phyloP scores from a whole-genome alignment of 1,284 basidiomycete genomes.

The Trametes hirsuta region DNA sequence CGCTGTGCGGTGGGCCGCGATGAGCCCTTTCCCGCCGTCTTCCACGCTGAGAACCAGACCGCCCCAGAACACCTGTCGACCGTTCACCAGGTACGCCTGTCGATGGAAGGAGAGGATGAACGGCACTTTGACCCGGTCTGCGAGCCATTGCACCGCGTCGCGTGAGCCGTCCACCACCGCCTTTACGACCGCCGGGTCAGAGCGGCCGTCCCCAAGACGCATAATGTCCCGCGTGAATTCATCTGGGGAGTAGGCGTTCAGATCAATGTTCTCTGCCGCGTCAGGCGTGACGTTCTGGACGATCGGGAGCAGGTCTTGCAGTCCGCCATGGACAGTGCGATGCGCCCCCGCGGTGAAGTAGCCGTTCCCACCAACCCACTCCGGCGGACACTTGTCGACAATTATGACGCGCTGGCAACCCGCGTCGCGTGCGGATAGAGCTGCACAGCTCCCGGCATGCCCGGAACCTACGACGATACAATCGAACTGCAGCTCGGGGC shows the following conservation, averaged over 20 bases:
- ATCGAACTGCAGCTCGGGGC: conserved; percentile 34
- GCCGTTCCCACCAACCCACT: conserved; percentile 71
- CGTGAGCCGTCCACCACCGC: conserved; percentile 59
- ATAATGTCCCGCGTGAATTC: conserved; percentile 62
- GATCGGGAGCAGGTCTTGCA: conserved; percentile 58
- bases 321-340: conserved; percentile 61
- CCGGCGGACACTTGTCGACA: conserved; percentile 64
- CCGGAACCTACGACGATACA: conserved; percentile 70
- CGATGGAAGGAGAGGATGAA: conserved; percentile 66
- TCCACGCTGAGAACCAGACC: conserved; percentile 62
- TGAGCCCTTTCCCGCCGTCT: conserved; percentile 70
- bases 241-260: conserved; percentile 58
- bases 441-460: conserved; percentile 68
- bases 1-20: conserved; percentile 55
- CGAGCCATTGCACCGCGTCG: conserved; percentile 59
- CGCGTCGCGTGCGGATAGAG: conserved; percentile 58
- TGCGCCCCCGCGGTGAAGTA: conserved; percentile 72
- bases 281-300: conserved; percentile 51
- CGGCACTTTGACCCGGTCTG: conserved; percentile 49
- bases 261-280: conserved; percentile 51
- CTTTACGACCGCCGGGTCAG: conserved; percentile 51
- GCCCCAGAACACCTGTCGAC: conserved; percentile 70
- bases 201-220: conserved; percentile 54
- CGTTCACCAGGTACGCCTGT: conserved; percentile 66
- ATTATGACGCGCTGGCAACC: conserved; percentile 64